phyloP scores from a whole-genome alignment of 2,329 filamentous ascomycete species.

The Onygena corvina region DNA sequence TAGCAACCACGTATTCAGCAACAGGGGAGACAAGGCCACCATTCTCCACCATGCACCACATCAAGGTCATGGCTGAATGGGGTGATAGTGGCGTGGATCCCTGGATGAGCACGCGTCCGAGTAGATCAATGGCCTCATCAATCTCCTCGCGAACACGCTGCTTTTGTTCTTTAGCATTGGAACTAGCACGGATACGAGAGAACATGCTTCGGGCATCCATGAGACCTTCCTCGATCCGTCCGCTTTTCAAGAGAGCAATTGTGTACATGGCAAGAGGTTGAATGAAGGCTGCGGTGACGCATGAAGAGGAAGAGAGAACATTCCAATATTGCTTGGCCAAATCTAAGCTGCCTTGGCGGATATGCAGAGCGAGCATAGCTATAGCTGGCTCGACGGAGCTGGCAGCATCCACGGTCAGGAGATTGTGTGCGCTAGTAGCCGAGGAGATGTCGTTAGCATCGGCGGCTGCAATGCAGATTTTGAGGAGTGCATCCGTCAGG shows the following conservation, averaged over 20 bases:
- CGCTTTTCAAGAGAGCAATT: constrained; percentile 73
- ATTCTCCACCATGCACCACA: constrained; percentile 56
- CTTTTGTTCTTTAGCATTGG: constrained; percentile 32
- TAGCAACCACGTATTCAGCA: constrained; percentile 49
- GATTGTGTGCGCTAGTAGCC: constrained; percentile 54
- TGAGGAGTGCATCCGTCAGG: constrained; percentile 53
- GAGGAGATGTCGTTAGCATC: constrained; percentile 61
- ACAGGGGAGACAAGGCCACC: constrained; percentile 49
- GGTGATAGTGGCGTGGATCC: constrained; percentile 41
- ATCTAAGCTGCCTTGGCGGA: constrained; percentile 68
- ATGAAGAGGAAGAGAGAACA: constrained; percentile 49
- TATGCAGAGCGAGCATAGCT: constrained; percentile 74
- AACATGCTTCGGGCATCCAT: constrained; percentile 76
- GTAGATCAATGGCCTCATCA: constrained; percentile 69
- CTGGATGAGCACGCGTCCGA: constrained; percentile 46
- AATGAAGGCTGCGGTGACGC: constrained; percentile 55
- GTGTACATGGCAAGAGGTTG: constrained; percentile 86
- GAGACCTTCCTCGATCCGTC: constrained; percentile 70
- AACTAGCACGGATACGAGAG: constrained; percentile 55
- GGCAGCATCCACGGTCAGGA: constrained; percentile 43
- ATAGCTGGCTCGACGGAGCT: constrained; percentile 50
- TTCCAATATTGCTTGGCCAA: constrained; percentile 72
- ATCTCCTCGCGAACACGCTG: constrained; percentile 62
- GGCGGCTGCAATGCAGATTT: constrained; percentile 65
- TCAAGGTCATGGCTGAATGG: constrained; percentile 45